Conservation (phyloP, 1,284 basidiomycete species). For the Rhizopogon parksii region DNA sequence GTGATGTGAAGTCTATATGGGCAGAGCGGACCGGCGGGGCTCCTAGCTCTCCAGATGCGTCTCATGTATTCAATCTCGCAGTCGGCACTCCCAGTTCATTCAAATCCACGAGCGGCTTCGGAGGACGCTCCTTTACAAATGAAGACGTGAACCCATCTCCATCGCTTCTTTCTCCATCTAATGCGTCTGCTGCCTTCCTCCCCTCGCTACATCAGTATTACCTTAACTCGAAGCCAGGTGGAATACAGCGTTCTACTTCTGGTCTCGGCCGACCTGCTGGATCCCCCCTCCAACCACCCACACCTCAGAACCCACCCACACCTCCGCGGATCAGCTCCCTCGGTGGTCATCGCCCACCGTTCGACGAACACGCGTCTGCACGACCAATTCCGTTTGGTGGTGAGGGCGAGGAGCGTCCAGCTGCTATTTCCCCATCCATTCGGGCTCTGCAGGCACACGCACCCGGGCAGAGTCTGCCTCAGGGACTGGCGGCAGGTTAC, state of each 20-base stretch:
- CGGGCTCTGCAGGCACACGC: slow-evolving; percentile 72
- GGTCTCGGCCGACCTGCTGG: slow-evolving; percentile 21
- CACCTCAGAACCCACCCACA: slow-evolving; percentile 1
- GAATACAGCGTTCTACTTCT: slow-evolving; percentile 7
- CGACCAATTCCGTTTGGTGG: slow-evolving; percentile 24
- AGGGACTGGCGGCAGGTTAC: slow-evolving; percentile 80
- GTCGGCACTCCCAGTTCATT: slow-evolving; percentile 42
- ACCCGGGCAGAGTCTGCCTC: slow-evolving; percentile 81
- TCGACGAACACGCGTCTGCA: slow-evolving; percentile 26
- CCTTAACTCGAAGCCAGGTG: slow-evolving; percentile 15
- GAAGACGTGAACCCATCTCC: slow-evolving; percentile 35
- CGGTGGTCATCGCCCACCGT: slow-evolving; percentile 23
- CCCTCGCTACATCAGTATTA: slow-evolving; percentile 60
- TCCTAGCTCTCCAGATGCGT: slow-evolving; percentile 26
- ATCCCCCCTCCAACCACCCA: slow-evolving; percentile 3
- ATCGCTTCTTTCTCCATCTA: slow-evolving; percentile 49
- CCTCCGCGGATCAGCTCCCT: slow-evolving; percentile 9
- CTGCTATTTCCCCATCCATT: slow-evolving; percentile 54
- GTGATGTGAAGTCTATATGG: slow-evolving; percentile 73
- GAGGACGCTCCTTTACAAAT: slow-evolving; percentile 29
- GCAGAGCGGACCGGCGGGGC: slow-evolving; percentile 33
- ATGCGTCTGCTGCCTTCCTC: slow-evolving; percentile 74
- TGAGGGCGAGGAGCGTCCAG: slow-evolving; percentile 23
- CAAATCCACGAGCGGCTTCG: slow-evolving; percentile 37
- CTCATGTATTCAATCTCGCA: slow-evolving; percentile 18